phyloP scores from a whole-genome alignment of 2,329 filamentous ascomycete genomes.

The Pseudogymnoascus sp. region DNA sequence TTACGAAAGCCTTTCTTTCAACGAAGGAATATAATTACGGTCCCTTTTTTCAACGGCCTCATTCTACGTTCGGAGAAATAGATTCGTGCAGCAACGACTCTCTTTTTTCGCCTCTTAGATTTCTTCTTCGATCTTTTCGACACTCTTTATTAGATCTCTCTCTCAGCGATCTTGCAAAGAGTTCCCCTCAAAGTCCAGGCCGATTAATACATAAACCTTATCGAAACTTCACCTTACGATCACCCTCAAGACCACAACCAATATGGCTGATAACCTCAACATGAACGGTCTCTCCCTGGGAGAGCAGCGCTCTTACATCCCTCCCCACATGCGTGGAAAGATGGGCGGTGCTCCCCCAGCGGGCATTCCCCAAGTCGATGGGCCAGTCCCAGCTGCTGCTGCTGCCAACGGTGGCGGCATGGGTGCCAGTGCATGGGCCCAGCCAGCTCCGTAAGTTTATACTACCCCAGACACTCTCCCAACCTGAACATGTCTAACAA shows the following conservation, averaged over 20 bases:
- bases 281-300: conserved; percentile 65
- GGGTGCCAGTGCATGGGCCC: conserved; percentile 55
- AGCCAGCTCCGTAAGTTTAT: conserved; percentile 41
- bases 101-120: conserved; percentile 26
- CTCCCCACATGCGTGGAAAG: conserved; percentile 70
- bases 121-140: conserved; percentile 18
- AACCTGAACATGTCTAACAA: conserved; percentile 7
- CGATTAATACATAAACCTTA: conserved; percentile 3
- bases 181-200: background rate
- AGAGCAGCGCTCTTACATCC: conserved; percentile 68
- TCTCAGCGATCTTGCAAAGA: conserved; percentile 20
- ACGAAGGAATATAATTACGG: conserved; percentile 33
- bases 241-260: conserved; percentile 29
- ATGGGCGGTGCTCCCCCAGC: conserved; percentile 29
- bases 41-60: conserved; percentile 12
- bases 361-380: conserved; percentile 10
- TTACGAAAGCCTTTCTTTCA: conserved; percentile 37
- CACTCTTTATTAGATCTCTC: conserved; percentile 19
- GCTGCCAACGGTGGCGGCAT: conserved; percentile 32
- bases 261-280: conserved; percentile 78
- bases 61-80: conserved; percentile 9
- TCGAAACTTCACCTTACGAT: conserved; percentile 11
- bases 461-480: background rate
- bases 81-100: conserved; percentile 14
- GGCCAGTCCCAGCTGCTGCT: conserved; percentile 7